Evolutionary conservation across 768 basidiomycete species (phyloP).

Genomic region (Lentinula boryana): DNA sequence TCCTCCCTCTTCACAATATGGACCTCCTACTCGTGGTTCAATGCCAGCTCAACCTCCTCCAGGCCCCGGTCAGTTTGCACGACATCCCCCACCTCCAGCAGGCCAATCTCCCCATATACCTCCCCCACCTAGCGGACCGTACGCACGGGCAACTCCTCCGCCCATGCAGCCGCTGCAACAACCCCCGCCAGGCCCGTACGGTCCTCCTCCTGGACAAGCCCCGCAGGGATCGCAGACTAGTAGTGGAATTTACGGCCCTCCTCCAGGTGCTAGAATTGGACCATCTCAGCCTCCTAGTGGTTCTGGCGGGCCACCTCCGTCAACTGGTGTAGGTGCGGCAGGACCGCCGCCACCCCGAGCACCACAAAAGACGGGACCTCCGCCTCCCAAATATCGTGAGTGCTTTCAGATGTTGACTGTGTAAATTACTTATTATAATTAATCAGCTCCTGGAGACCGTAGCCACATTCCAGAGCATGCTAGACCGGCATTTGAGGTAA

Average conservation of each 20-base stretch:
- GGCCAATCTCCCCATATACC: constrained; percentile 20
- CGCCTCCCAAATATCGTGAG: constrained; percentile 42
- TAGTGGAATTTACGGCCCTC: constrained; percentile 27
- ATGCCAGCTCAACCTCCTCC: constrained; percentile 37
- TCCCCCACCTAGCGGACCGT: constrained; percentile 24
- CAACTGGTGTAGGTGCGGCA: constrained; percentile 4
- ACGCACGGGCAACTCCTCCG: constrained; percentile 35
- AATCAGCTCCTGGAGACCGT: constrained; percentile 79
- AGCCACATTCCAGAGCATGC: constrained; percentile 80
- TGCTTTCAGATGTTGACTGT: neutral
- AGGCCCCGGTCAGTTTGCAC: constrained; percentile 28
- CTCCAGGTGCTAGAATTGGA: constrained; percentile 21
- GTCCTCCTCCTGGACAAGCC: constrained; percentile 24
- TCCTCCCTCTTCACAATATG: constrained; percentile 44
- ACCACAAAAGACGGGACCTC: constrained; percentile 21
- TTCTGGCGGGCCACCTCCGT: constrained; percentile 23
- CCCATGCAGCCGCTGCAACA: constrained; percentile 20
- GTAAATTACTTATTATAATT: neutral
- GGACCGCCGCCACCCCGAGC: constrained; percentile 15
- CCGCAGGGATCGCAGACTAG: constrained; percentile 9
- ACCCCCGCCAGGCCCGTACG: constrained; percentile 23
- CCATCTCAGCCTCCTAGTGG: constrained; percentile 20
- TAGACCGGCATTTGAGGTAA: constrained; percentile 58
- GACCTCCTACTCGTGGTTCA: constrained; percentile 36
- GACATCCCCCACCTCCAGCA: constrained; percentile 24